Base-by-base conservation (phyloP, 176 grass and related monocot species). In the Echinochloa phyllopogon region DNA sequence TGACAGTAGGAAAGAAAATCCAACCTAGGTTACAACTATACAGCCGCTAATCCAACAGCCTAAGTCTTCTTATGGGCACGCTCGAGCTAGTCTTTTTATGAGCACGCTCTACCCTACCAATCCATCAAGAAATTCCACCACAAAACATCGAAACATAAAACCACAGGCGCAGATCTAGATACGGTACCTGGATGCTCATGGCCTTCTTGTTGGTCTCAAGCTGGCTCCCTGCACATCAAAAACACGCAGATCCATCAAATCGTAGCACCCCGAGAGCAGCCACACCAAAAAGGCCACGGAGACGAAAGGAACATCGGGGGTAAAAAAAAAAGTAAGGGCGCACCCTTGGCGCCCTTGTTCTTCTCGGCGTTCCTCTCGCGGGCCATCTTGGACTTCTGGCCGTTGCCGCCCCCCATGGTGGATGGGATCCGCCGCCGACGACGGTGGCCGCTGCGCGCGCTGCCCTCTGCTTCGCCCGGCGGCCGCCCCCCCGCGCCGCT, bases 141-240 rank as follows among this genome's bases (percentile, higher is more conserved):
- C 20, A 25, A 24, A 52, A 40, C 36, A 11, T 59, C 0, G 17
- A 47, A 77, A 39, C 25, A 84, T 11, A 53, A 21, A 68, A n/a
- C 8, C 39, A 72, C 53, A 41, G 8, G 18, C n/a, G 27, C 23
- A 45, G 67, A 81, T 81, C 62, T 58, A 51, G 43, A 49, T 33
- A 27, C 24, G 39, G 33, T 84, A 93, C 91, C 91, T 90, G 85
- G 72, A 93, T 90, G 68, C 15, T 85, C 91, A 93, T 93, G 49
- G 91, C 91, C 67, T 93, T 93, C 82, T 93, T 93, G 81, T 93
- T 93, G 67, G 82, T 65, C 47, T 90, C 91, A 69, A 93, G 88
- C 79, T 93, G 88, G 33, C 88, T 93, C 64, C 81, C 91, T 90
- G 65, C 75, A 64, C 9, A 53, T 39, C 0, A 40, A 2, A 40